phyloP scores from a whole-genome alignment of 805 yeast genomes.

The Wickerhamomyces queroliae region DNA sequence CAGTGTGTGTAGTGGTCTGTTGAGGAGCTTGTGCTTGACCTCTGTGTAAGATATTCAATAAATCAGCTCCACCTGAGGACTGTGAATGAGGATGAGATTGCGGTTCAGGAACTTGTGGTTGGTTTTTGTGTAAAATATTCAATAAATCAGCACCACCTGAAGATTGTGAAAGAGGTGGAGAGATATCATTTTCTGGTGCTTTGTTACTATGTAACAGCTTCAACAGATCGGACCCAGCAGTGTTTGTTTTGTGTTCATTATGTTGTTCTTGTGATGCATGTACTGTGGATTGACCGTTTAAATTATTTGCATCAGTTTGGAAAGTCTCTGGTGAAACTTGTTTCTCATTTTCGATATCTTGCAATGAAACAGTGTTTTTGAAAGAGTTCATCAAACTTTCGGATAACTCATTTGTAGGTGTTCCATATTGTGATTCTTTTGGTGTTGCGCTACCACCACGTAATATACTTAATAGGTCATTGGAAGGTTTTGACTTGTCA shows the following conservation, averaged over 20 bases:
- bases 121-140: conserved; percentile 4
- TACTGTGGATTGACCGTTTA: not conserved
- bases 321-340: not conserved
- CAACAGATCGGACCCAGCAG: conserved; percentile 6
- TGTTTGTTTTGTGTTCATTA: not conserved
- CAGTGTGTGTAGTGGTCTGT: not conserved
- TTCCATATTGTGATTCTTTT: not conserved
- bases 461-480: conserved; percentile 3
- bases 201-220: not conserved
- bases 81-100: conserved; percentile 2
- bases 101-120: not conserved
- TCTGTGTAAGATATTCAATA: conserved; percentile 21
- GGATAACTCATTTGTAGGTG: conserved; percentile 2
- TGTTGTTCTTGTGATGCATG: not conserved
- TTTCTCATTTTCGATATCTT: not conserved
- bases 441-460: not conserved
- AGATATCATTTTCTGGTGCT: not conserved
- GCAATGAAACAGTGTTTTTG: conserved; percentile 2
- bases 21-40: conserved; percentile 1
- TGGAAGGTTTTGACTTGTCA: not conserved
- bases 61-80: conserved; percentile 13
- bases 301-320: not conserved
- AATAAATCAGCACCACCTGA: conserved; percentile 1
- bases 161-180: not conserved
- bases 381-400: conserved; percentile 1